Evolutionary conservation across 108 stramenopile genomes (phyloP).

Genomic region (Cyclostephanos invisitatus): DNA sequence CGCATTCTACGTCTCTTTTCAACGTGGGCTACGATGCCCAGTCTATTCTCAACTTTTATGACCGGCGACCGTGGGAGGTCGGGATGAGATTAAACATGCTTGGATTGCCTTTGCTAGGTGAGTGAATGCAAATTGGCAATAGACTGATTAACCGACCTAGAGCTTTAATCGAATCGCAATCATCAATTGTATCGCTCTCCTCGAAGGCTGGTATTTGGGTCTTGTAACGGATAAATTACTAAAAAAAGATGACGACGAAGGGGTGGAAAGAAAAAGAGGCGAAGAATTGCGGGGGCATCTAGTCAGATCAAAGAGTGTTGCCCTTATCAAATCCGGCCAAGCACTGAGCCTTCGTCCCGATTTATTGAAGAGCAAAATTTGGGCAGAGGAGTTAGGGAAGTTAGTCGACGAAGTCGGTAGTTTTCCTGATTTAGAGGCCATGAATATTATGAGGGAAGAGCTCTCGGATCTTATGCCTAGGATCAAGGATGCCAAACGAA

Average conservation of each 20-base stretch:
- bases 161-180: background rate
- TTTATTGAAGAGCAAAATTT: conserved; percentile 68
- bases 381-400: conserved; percentile 86
- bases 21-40: conserved; percentile 76
- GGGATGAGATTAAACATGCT: conserved; percentile 76
- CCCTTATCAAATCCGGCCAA: conserved; percentile 83
- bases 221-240: conserved; percentile 66
- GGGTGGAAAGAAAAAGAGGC: conserved; percentile 70
- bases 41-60: conserved; percentile 66
- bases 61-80: conserved; percentile 71
- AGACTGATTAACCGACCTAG: too few relatives aligned
- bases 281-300: conserved; percentile 70
- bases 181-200: conserved; percentile 4
- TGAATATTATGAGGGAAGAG: conserved; percentile 75
- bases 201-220: conserved; percentile 68
- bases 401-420: conserved; percentile 85
- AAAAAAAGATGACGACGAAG: conserved; percentile 50
- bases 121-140: background rate
- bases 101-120: conserved; percentile 69
- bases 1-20: conserved; percentile 26
- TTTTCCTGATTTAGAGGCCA: conserved; percentile 78
- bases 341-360: conserved; percentile 84
- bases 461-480: conserved; percentile 60
- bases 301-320: conserved; percentile 69
- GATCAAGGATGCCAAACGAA: conserved; percentile 39